phyloP scores from a whole-genome alignment of 352 stramenopile genomes.

The Globisporangium echinulatum region DNA sequence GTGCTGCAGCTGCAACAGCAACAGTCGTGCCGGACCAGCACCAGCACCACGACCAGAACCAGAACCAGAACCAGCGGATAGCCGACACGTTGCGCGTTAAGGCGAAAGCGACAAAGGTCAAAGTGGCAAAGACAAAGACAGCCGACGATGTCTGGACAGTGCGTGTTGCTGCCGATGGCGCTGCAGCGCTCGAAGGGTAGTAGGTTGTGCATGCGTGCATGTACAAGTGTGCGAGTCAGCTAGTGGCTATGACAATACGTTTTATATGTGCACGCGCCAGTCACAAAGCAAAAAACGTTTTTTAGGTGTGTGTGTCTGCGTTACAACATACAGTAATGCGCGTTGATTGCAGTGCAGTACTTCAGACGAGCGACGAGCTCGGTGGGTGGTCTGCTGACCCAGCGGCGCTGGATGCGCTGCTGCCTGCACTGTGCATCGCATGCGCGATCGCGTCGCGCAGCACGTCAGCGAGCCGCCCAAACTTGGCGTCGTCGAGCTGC shows the following conservation, averaged over 20 bases:
- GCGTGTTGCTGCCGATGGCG: constrained; percentile 1
- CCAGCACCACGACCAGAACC: neutral
- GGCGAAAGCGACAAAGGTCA: neutral
- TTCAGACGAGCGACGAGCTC: constrained; percentile 33
- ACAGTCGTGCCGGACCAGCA: neutral
- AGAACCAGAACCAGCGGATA: neutral
- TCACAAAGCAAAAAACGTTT: too few relatives aligned
- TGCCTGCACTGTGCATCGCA: constrained; percentile 7
- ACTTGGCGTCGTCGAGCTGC: constrained; percentile 45
- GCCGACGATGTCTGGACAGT: constrained; percentile 5
- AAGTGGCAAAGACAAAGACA: neutral
- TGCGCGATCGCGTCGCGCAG: constrained; percentile 47
- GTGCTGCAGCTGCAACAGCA: neutral
- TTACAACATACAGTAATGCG: too few relatives aligned
- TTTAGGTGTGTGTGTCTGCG: too few relatives aligned
- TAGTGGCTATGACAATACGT: too few relatives aligned
- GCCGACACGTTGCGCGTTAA: neutral
- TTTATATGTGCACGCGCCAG: too few relatives aligned
- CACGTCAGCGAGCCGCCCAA: constrained; percentile 53
- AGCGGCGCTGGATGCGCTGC: neutral
- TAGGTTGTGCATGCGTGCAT: too few relatives aligned
- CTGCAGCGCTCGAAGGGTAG: neutral
- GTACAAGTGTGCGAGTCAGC: too few relatives aligned
- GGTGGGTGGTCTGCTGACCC: neutral
- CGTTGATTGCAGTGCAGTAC: too few relatives aligned